Conservation (phyloP, 2,329 filamentous ascomycete genomes). For the Cyphellophora europaea region DNA sequence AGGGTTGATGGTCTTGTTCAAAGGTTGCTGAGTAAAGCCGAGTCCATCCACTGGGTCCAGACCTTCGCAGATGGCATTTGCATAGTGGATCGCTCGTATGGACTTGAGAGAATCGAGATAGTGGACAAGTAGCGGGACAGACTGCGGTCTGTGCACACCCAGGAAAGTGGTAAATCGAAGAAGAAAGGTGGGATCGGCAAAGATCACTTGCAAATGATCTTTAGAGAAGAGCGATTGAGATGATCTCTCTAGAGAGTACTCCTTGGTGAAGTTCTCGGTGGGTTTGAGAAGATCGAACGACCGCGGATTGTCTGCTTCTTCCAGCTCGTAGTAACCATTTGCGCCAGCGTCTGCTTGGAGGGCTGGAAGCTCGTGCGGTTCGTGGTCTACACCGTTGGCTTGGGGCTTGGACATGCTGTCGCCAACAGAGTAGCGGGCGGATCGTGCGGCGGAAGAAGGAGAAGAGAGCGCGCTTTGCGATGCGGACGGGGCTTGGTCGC, state of each 20-base stretch:
- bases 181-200: conserved; percentile 53
- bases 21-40: conserved; percentile 44
- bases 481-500: no score
- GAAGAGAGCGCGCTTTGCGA: no score
- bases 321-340: conserved; percentile 6
- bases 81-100: conserved; percentile 59
- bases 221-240: conserved; percentile 57
- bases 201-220: conserved; percentile 57
- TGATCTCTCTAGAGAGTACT: conserved; percentile 51
- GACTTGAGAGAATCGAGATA: conserved; percentile 66
- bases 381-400: no score
- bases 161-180: conserved; percentile 61
- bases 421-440: no score
- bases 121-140: conserved; percentile 58
- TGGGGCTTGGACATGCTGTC: no score
- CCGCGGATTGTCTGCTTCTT: conserved; percentile 22
- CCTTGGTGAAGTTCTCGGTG: conserved; percentile 3
- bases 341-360: conserved; percentile 4
- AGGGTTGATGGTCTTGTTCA: conserved; percentile 47
- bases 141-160: conserved; percentile 48
- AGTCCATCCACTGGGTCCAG: conserved; percentile 47
- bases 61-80: conserved; percentile 57
- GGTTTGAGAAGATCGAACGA: conserved; percentile 27
- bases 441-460: no score
- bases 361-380: conserved; percentile 3